Evolutionary conservation across 352 stramenopile genomes (phyloP).

Genomic region (Globisporangium perplexum): DNA sequence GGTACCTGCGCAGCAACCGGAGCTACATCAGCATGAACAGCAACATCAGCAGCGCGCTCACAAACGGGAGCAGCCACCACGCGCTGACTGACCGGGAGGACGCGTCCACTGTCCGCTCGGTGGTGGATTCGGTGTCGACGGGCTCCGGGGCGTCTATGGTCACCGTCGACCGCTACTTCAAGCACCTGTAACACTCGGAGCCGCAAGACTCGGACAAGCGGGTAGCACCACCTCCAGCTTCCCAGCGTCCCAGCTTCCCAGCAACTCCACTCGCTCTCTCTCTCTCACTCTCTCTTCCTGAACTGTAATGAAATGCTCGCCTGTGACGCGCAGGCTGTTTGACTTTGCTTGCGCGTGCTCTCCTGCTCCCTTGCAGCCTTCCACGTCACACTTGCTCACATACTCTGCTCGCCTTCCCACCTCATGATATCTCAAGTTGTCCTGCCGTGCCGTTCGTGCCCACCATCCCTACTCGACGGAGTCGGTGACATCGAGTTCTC

Average conservation of each 20-base stretch:
- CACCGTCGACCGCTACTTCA: constrained; percentile 11
- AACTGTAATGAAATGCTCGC: background rate
- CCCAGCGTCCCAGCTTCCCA: too few relatives aligned
- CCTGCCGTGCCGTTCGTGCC: too few relatives aligned
- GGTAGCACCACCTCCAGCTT: too few relatives aligned
- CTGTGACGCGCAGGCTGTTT: background rate
- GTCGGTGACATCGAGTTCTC: too few relatives aligned
- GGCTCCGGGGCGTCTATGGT: constrained; percentile 10
- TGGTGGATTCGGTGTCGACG: constrained; percentile 11
- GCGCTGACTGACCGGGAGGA: constrained; percentile 16
- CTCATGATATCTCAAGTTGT: too few relatives aligned
- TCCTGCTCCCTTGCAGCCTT: background rate
- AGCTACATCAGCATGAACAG: constrained; percentile 49
- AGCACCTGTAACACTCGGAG: constrained; percentile 9
- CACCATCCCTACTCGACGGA: too few relatives aligned
- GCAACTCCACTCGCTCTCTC: background rate
- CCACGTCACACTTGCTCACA: too few relatives aligned
- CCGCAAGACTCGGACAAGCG: background rate
- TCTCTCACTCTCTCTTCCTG: background rate
- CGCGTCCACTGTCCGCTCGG: constrained; percentile 8
- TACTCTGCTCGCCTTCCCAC: too few relatives aligned
- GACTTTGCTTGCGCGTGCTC: too few relatives aligned
- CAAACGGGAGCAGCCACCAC: constrained; percentile 35
- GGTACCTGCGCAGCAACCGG: constrained; percentile 49
- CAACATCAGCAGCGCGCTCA: constrained; percentile 36